Evolutionary conservation across 2,329 filamentous ascomycete species (phyloP).

Genomic region (Phyllosticta citriasiana): DNA sequence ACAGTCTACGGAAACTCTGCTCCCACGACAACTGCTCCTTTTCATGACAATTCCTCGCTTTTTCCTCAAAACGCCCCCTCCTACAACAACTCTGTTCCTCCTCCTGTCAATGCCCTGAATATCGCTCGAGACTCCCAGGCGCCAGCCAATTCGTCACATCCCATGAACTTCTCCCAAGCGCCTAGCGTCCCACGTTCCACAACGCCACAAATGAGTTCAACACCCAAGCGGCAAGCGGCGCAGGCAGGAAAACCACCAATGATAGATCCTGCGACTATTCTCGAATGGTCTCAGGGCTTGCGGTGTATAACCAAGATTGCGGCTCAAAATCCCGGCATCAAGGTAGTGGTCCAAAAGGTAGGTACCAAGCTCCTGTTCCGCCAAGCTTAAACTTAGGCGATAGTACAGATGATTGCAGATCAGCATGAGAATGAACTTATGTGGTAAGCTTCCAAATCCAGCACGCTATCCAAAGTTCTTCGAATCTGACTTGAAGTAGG

Average conservation of each 20-base stretch:
- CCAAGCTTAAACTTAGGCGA: slow-evolving; percentile 11
- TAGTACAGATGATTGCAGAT: slow-evolving; percentile 46
- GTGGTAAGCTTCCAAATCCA: slow-evolving; percentile 32
- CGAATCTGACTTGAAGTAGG: neutral
- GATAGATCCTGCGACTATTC: slow-evolving; percentile 39
- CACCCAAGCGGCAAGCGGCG: neutral
- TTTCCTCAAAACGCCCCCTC: neutral
- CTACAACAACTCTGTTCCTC: neutral
- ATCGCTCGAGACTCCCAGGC: neutral
- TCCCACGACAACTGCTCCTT: neutral
- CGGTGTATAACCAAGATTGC: slow-evolving; percentile 39
- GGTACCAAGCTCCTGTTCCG: slow-evolving; percentile 7
- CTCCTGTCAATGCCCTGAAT: neutral
- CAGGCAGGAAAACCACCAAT: slow-evolving; percentile 12
- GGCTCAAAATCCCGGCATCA: slow-evolving; percentile 34
- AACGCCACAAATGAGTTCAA: neutral
- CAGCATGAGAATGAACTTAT: slow-evolving; percentile 54
- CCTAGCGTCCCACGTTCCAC: neutral
- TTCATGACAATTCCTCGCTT: neutral
- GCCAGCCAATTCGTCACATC: neutral
- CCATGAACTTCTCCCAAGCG: neutral
- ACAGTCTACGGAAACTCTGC: neutral
- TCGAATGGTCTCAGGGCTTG: slow-evolving; percentile 37
- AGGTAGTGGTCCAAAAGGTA: slow-evolving; percentile 30
- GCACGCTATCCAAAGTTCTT: neutral